These are phyloP conservation scores for Trifolium subterraneum DNA, from an alignment of 306 rosid species.

Conservation along the genomic window DNA sequence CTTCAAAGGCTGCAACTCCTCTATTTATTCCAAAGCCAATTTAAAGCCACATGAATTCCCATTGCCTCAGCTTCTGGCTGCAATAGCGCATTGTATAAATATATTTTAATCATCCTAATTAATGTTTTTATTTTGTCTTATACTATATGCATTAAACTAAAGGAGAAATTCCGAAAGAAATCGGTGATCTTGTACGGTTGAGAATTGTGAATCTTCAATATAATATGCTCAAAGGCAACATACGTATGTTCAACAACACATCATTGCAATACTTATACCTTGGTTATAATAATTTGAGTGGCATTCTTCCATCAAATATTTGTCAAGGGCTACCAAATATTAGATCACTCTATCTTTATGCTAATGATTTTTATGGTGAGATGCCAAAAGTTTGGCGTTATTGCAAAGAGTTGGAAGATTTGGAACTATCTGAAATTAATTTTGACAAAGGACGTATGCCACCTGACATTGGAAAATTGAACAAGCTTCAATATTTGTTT, in stretches of 20 bases:
- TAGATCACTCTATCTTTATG: not conserved
- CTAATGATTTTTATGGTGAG: conserved; percentile 7
- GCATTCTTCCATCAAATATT: conserved; percentile 29
- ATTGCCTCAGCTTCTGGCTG: no score
- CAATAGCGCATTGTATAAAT: no score
- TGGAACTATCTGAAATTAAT: not conserved
- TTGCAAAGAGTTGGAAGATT: conserved; percentile 21
- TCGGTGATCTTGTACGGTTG: conserved; percentile 5
- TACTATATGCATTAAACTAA: not conserved
- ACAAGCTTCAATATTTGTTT: conserved; percentile 7
- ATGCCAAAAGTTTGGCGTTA: conserved; percentile 27
- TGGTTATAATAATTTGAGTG: not conserved
- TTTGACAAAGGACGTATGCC: conserved; percentile 16
- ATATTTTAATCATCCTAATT: not conserved
- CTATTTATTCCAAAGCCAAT: no score
- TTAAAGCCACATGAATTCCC: no score
- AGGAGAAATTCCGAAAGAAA: conserved; percentile 31
- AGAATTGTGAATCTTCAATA: not conserved
- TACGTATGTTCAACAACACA: conserved; percentile 22
- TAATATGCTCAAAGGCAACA: conserved; percentile 9
- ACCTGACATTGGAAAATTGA: conserved; percentile 5
- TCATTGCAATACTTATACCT: not conserved
- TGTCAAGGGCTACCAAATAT: conserved; percentile 27
- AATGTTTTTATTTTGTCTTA: not conserved
- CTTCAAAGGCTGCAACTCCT: no score